phyloP scores from a whole-genome alignment of 495 filamentous ascomycete genomes.

The Cairneyella variabilis region DNA sequence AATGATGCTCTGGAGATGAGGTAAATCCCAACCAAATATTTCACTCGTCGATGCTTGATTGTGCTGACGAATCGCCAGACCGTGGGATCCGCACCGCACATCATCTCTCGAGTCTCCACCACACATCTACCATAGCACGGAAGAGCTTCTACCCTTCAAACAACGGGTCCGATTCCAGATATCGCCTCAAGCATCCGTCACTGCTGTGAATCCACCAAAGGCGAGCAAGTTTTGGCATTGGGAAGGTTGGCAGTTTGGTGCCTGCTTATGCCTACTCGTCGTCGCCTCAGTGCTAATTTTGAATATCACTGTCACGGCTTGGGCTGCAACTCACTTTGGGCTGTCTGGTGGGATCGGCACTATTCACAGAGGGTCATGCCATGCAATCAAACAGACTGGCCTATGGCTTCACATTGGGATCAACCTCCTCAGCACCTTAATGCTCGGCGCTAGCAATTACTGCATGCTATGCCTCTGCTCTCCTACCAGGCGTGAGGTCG shows the following conservation, averaged over 20 bases:
- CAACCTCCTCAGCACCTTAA: constrained; percentile 34
- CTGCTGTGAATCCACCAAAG: neutral
- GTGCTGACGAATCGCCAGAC: neutral
- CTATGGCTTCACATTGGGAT: constrained; percentile 34
- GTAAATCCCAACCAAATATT: neutral
- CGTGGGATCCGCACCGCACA: constrained; percentile 2
- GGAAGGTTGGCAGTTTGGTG: constrained; percentile 15
- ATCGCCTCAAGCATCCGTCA: neutral
- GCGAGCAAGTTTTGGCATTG: neutral
- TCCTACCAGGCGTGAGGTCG: constrained; percentile 37
- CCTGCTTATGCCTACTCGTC: neutral
- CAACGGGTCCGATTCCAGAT: no score
- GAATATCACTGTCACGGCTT: constrained; percentile 12
- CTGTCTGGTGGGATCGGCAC: constrained; percentile 16
- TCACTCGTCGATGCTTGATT: neutral
- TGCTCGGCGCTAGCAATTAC: constrained; percentile 40
- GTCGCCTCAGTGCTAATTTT: constrained; percentile 3
- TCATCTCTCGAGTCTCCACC: neutral
- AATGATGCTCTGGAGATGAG: constrained; percentile 6
- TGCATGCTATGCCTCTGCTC: constrained; percentile 38
- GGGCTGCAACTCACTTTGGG: constrained; percentile 11
- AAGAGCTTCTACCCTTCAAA: constrained; percentile 1
- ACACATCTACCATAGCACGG: constrained; percentile 8
- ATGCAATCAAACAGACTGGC: constrained; percentile 16
- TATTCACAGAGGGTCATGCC: constrained; percentile 24